These are phyloP conservation scores for Suillus fuscotomentosus DNA, from an alignment of 768 basidiomycete species.

Conservation along the genomic window DNA sequence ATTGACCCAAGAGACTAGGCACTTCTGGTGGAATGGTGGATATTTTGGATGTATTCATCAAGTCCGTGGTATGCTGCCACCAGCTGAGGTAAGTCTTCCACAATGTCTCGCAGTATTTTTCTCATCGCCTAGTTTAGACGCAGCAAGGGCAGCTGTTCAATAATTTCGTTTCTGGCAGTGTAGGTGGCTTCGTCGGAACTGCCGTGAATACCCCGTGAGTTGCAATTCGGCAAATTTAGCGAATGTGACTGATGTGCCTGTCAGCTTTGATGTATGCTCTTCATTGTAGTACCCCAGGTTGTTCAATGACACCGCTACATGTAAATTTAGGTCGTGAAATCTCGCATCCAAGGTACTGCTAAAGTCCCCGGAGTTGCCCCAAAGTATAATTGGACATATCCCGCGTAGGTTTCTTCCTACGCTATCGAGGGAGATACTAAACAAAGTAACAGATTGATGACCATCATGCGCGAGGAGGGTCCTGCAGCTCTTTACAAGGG, in stretches of 20 bases:
- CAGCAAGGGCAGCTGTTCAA: constrained; percentile 74
- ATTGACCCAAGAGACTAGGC: constrained; percentile 40
- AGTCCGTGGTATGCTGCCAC: constrained; percentile 76
- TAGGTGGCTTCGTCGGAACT: constrained; percentile 91
- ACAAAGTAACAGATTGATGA: constrained; percentile 45
- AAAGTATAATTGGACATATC: constrained; percentile 96
- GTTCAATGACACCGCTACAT: background rate
- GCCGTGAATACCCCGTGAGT: constrained; percentile 87
- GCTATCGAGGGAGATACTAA: background rate
- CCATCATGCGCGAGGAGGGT: constrained; percentile 87
- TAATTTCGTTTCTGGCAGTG: constrained; percentile 87
- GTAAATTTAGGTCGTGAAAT: constrained; percentile 80
- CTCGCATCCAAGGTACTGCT: constrained; percentile 82
- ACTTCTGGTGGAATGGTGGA: constrained; percentile 92
- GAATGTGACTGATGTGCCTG: constrained; percentile 8
- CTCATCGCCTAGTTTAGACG: constrained; percentile 39
- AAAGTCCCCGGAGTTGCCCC: constrained; percentile 68
- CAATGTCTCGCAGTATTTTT: background rate
- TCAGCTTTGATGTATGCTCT: constrained; percentile 46
- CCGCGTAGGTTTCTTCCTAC: constrained; percentile 46
- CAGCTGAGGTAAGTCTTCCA: constrained; percentile 62
- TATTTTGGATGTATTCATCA: constrained; percentile 94
- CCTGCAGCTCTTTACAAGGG: constrained; percentile 88
- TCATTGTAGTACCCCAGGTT: background rate
- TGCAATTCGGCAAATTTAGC: background rate